Evolutionary conservation across 306 rosid genomes (phyloP).

Genomic region (Gleditsia sinensis): DNA sequence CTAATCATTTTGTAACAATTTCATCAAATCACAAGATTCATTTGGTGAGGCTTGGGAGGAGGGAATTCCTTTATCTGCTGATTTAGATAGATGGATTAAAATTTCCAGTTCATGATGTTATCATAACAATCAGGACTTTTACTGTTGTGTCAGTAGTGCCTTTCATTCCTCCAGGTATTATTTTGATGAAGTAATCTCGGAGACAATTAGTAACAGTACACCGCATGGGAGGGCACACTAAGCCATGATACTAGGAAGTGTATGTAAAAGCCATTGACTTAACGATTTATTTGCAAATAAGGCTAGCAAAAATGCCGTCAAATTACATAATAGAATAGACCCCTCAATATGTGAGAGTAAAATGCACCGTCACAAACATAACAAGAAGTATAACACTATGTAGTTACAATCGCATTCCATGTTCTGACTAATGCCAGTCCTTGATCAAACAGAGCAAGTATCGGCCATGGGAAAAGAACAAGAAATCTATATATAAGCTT

Average conservation of each 20-base stretch:
- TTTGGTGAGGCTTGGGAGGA: neutral
- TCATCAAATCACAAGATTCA: conserved; percentile 13
- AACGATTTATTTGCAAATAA: neutral
- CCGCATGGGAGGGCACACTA: neutral
- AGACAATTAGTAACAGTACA: neutral
- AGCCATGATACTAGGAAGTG: neutral
- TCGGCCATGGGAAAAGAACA: neutral
- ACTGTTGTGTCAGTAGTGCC: neutral
- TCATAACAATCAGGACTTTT: neutral
- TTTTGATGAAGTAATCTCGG: neutral
- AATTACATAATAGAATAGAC: neutral
- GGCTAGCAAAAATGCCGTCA: conserved; percentile 2
- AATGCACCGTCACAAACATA: neutral
- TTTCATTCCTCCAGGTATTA: neutral
- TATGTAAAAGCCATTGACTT: neutral
- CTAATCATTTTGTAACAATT: neutral
- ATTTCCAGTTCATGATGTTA: neutral
- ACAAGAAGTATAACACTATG: neutral
- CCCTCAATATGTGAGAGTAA: neutral
- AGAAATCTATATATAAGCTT: neutral
- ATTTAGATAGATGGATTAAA: neutral
- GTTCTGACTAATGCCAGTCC: neutral
- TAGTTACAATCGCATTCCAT: neutral
- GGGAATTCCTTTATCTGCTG: neutral
- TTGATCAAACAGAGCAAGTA: neutral